Evolutionary conservation across 768 basidiomycete genomes (phyloP).

Genomic region (Phaeotremella fagi): DNA sequence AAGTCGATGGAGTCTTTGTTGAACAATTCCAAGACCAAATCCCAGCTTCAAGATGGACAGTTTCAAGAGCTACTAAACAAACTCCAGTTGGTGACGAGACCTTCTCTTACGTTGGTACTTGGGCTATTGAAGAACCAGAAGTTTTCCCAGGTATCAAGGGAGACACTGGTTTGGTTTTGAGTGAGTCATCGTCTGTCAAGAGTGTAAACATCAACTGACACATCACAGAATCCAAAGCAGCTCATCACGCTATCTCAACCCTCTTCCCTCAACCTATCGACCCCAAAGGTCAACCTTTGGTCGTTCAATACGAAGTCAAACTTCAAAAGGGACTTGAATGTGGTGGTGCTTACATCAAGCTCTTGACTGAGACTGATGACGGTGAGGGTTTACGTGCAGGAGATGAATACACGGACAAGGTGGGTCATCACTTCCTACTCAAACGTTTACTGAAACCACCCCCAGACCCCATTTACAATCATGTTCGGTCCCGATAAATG

Average conservation of each 20-base stretch:
- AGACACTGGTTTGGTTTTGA: slow-evolving; percentile 76
- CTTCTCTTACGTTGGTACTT: slow-evolving; percentile 94
- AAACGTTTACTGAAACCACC: slow-evolving; percentile 1
- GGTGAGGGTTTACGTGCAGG: slow-evolving; percentile 42
- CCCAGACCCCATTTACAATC: slow-evolving; percentile 53
- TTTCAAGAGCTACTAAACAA: slow-evolving; percentile 97
- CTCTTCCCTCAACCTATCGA: slow-evolving; percentile 73
- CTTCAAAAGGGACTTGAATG: slow-evolving; percentile 99
- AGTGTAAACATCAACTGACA: background rate
- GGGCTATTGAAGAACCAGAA: slow-evolving; percentile 85
- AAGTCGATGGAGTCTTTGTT: slow-evolving; percentile 79
- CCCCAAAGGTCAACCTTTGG: slow-evolving; percentile 74
- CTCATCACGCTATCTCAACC: slow-evolving; percentile 97
- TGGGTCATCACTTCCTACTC: slow-evolving; percentile 12
- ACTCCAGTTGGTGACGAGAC: slow-evolving; percentile 92
- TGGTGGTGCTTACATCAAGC: slow-evolving; percentile 97
- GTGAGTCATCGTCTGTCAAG: slow-evolving; percentile 23
- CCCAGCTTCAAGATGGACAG: slow-evolving; percentile 79
- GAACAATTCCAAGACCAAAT: slow-evolving; percentile 95
- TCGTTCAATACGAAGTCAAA: slow-evolving; percentile 98
- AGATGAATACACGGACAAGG: slow-evolving; percentile 50
- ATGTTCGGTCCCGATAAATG: slow-evolving; percentile 92
- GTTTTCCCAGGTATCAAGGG: slow-evolving; percentile 68
- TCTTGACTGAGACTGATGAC: slow-evolving; percentile 56
- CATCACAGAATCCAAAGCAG: slow-evolving; percentile 72